A percentile compares a stretch with the other conserved stretches of the same genome.
phyloP scores from a whole-genome alignment of 805 yeast species.

The Ogataea saltuana region DNA sequence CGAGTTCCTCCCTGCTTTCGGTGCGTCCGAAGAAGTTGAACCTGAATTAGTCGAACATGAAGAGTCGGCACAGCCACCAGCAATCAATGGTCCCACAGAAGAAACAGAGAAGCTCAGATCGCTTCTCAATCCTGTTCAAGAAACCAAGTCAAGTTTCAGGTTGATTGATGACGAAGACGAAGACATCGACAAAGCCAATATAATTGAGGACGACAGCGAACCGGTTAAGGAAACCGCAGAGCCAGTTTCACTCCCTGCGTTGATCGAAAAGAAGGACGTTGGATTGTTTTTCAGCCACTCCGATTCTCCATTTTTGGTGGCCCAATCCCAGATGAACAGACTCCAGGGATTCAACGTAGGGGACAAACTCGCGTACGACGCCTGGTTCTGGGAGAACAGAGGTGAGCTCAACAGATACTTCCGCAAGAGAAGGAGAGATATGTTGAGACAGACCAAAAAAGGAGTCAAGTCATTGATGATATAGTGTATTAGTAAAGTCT shows the following conservation, averaged over 20 bases:
- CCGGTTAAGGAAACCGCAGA: constrained; percentile 19
- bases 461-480: constrained; percentile 13
- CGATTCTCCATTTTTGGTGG: constrained; percentile 81
- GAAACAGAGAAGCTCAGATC: constrained; percentile 65
- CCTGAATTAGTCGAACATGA: constrained; percentile 36
- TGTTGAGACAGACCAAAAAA: constrained; percentile 52
- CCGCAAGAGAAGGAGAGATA: constrained; percentile 75
- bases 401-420: constrained; percentile 78
- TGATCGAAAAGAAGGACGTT: constrained; percentile 35
- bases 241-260: constrained; percentile 10
- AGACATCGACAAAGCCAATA: constrained; percentile 43
- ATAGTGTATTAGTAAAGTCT: constrained; percentile 1
- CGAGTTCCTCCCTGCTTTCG: constrained; percentile 57
- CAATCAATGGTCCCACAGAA: constrained; percentile 30
- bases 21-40: constrained; percentile 4
- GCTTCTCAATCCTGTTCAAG: constrained; percentile 49
- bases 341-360: constrained; percentile 40
- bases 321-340: constrained; percentile 79
- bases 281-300: constrained; percentile 80
- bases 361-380: constrained; percentile 54
- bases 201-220: constrained; percentile 24
- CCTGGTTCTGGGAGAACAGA: constrained; percentile 80
- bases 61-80: constrained; percentile 8
- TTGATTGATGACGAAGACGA: constrained; percentile 46
- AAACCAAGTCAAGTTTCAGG: constrained; percentile 39